Conservation (phyloP, 371 early-diverging fungal genomes). For the Rhizopus arrhizus region DNA sequence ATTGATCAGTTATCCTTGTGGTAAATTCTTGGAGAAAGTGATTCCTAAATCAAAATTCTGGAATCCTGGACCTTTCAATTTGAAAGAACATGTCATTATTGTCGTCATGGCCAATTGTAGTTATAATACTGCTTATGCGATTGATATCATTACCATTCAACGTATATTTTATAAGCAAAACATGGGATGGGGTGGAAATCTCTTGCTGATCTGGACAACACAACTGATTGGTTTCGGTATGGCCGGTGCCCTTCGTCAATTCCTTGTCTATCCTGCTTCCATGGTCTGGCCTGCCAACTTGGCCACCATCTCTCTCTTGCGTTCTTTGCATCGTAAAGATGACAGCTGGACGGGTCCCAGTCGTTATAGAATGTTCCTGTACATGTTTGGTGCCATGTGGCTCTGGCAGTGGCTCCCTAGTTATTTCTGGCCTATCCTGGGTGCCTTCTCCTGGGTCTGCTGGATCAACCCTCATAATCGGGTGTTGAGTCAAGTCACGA, state of each 20-base stretch:
- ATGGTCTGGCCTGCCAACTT: conserved; percentile 88
- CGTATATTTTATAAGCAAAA: conserved; percentile 61
- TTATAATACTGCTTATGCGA: conserved; percentile 67
- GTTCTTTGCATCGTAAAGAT: conserved; percentile 65
- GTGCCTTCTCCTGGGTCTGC: conserved; percentile 78
- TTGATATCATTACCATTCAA: conserved; percentile 76
- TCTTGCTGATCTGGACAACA: conserved; percentile 68
- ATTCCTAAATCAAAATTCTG: conserved; percentile 58
- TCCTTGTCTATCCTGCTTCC: conserved; percentile 77
- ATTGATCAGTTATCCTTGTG: conserved; percentile 68
- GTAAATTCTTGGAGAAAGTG: conserved; percentile 61
- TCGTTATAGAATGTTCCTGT: conserved; percentile 68
- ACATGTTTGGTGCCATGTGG: conserved; percentile 59
- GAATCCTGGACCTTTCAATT: conserved; percentile 86
- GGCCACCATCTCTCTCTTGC: conserved; percentile 73
- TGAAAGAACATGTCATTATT: conserved; percentile 86
- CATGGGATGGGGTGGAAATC: conserved; percentile 60
- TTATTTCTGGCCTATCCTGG: conserved; percentile 70
- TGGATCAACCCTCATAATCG: conserved; percentile 65
- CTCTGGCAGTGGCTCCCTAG: conserved; percentile 81
- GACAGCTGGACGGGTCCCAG: conserved; percentile 52
- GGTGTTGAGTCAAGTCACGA: conserved; percentile 61
- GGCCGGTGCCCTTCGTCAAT: conserved; percentile 76
- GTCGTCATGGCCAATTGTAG: conserved; percentile 65
- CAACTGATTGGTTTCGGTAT: conserved; percentile 84